These are phyloP conservation scores for Cordyceps fumosorosea DNA, from an alignment of 2,329 filamentous ascomycete species.

Conservation along the genomic window DNA sequence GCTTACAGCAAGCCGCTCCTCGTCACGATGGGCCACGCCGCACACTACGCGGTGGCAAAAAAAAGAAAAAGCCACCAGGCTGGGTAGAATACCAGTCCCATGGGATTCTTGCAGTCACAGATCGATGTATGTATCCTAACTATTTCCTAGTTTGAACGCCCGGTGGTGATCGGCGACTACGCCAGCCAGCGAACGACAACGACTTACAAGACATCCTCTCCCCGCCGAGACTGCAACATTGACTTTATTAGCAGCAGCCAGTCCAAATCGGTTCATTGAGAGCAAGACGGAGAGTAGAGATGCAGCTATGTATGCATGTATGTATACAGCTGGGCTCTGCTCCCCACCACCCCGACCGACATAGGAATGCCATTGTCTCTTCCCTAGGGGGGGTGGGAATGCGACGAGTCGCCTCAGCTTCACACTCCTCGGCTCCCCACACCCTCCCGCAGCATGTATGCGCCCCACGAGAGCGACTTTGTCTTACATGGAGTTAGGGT, in stretches of 20 bases:
- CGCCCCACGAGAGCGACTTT: constrained; percentile 4
- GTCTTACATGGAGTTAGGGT: neutral
- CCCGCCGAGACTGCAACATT: neutral
- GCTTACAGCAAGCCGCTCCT: neutral
- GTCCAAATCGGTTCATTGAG: neutral
- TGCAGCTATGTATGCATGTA: neutral
- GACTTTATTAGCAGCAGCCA: neutral
- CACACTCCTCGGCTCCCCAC: neutral
- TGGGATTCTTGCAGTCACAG: neutral
- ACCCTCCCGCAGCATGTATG: neutral
- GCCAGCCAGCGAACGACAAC: neutral
- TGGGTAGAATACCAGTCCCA: constrained; percentile 6
- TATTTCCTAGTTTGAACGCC: neutral
- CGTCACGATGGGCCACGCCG: neutral
- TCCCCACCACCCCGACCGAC: neutral
- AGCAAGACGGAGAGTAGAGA: neutral
- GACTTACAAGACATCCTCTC: constrained; percentile 1
- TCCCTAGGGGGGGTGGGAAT: constrained; percentile 8
- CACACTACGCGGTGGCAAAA: neutral
- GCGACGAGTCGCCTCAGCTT: constrained; percentile 1
- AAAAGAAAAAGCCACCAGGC: neutral
- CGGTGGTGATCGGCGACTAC: neutral
- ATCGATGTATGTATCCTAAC: neutral
- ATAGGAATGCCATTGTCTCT: constrained; percentile 10
- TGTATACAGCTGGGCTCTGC: neutral